Evolutionary conservation across 2,329 filamentous ascomycete species (phyloP), one percentile per base, ranked within the genome.

Genomic region (Fusarium odoratissimum): DNA sequence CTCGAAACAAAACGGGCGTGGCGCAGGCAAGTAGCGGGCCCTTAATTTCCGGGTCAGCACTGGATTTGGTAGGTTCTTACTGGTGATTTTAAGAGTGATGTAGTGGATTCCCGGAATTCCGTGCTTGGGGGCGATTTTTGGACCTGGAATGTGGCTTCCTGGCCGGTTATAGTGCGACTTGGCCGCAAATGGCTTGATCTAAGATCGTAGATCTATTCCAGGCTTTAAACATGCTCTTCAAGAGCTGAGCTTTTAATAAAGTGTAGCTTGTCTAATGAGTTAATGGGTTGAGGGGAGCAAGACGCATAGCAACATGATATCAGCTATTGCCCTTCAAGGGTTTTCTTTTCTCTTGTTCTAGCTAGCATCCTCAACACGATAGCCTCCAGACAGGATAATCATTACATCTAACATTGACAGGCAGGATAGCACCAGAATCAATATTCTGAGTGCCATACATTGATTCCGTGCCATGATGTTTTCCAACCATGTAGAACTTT

Each of bases 1-100:
- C 44, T 69, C 56, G 64, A 69, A 64, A 69, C 66, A 45, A 5
- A 11, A n/a, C 38, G 13, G 31, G 21, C 28, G 60, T 38, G 33
- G 52, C 60, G 41, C 44, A 41, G 45, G 45, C 44, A 37, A 42
- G 38, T 14, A 28, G 66, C 64, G 64, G 64, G 44, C 61, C 44
- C 42, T 41, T 38, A 52, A 69, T 69, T 42, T 58, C 45, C 33
- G 2, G 9, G 5, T 28, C 23, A 35, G 19, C 31, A 8, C 11
- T 25, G 8, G 23, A 25, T 3, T 23, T 8, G 16, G 14, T 12
- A n/a, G 9, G 3, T 10, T 64, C 21, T 23, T 37, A 55, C 67
- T 52, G 51, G 64, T 25, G 21, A 52, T 33, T 0, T 8, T 25
- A 5, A 41, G 41, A 62, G 38, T 44, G 46, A 23, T 54, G 25